Percentiles rank a stretch among this genome's conserved stretches.
phyloP scores from a whole-genome alignment of 2,329 filamentous ascomycete species.

The Eutypella sp. region DNA sequence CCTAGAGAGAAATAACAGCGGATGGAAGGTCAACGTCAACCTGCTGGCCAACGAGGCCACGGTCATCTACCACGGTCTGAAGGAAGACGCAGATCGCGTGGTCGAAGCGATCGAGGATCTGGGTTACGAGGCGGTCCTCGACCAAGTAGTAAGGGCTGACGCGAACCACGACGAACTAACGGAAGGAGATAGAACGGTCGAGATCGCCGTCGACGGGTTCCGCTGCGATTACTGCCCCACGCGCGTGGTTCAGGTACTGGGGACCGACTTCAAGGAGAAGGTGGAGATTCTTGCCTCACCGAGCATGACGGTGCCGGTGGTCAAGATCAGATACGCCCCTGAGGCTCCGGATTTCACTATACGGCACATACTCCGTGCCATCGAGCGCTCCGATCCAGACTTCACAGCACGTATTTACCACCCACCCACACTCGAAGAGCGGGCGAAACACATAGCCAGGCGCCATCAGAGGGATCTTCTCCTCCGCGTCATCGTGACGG shows the following conservation, averaged over 20 bases:
- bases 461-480: conserved; percentile 66
- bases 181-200: conserved; percentile 48
- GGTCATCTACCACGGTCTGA: conserved; percentile 47
- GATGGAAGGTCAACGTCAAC: conserved; percentile 56
- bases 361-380: conserved; percentile 64
- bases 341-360: conserved; percentile 66
- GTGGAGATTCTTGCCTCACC: conserved; percentile 51
- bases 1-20: conserved; percentile 54
- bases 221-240: conserved; percentile 69
- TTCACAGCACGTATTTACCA: conserved; percentile 71
- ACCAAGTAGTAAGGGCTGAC: conserved; percentile 39
- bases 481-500: conserved; percentile 64
- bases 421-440: conserved; percentile 77
- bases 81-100: conserved; percentile 41
- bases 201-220: conserved; percentile 65
- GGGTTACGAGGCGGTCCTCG: conserved; percentile 61
- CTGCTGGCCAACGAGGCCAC: conserved; percentile 63
- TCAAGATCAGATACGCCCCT: conserved; percentile 68
- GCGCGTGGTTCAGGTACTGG: conserved; percentile 50
- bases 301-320: conserved; percentile 57
- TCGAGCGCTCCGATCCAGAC: conserved; percentile 59
- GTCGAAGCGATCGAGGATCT: conserved; percentile 54
- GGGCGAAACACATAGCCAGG: conserved; percentile 66
- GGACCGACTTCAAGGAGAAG: conserved; percentile 41
- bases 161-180: conserved; percentile 14